phyloP scores from a whole-genome alignment of 768 basidiomycete species.

The Russula sp. region DNA sequence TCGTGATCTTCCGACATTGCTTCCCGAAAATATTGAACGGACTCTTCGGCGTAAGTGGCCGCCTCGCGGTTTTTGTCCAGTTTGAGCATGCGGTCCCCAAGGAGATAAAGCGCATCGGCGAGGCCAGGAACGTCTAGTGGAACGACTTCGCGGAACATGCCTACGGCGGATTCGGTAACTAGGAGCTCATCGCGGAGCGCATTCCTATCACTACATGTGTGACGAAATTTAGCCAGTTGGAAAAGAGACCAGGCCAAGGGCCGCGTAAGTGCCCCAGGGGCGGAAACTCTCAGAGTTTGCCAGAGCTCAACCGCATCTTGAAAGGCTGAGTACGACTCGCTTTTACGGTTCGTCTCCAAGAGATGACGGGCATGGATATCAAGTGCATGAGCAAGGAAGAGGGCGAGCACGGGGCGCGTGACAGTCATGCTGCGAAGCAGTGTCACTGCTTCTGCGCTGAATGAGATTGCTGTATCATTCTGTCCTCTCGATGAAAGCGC shows the following conservation, averaged over 20 bases:
- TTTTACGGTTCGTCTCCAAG: not conserved
- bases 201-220: not conserved
- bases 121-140: constrained; percentile 10
- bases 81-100: constrained; percentile 11
- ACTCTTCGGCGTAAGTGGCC: constrained; percentile 12
- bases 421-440: not conserved
- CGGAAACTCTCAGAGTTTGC: not conserved
- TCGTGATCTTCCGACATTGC: not conserved
- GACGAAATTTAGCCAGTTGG: constrained; percentile 4
- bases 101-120: constrained; percentile 1
- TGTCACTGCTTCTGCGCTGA: not conserved
- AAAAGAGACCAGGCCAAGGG: constrained; percentile 2
- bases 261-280: not conserved
- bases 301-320: constrained; percentile 2
- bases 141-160: constrained; percentile 1
- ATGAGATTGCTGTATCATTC: not conserved
- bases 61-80: constrained; percentile 7
- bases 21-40: constrained; percentile 7
- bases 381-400: constrained; percentile 11
- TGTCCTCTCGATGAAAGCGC: constrained; percentile 4
- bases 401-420: not conserved
- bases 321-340: not conserved
- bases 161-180: not conserved
- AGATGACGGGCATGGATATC: constrained; percentile 1
- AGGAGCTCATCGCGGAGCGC: not conserved